Percentiles rank a stretch among this genome's conserved stretches.
Evolutionary conservation across 768 basidiomycete species (phyloP).

Genomic region (Megacollybia marginata): DNA sequence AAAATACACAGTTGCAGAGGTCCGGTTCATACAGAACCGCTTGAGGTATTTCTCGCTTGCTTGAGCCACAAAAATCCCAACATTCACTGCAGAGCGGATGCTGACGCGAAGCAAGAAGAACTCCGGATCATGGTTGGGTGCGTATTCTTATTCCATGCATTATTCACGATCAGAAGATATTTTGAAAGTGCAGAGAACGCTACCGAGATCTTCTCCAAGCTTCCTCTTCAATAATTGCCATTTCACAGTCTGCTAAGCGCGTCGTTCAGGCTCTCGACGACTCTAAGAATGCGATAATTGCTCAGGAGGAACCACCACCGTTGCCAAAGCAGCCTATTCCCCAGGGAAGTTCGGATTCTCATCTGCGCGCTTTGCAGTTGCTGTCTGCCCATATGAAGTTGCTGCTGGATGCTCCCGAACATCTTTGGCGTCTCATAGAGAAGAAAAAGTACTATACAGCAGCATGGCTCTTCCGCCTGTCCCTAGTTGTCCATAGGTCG

Average conservation of each 20-base stretch:
- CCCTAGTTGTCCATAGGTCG: slow-evolving; percentile 77
- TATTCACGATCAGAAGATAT: slow-evolving; percentile 21
- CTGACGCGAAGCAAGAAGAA: slow-evolving; percentile 83
- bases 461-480: slow-evolving; percentile 80
- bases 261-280: slow-evolving; percentile 61
- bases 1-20: slow-evolving; percentile 63
- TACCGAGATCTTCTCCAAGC: slow-evolving; percentile 85
- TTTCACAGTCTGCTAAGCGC: slow-evolving; percentile 58
- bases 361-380: slow-evolving; percentile 60
- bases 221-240: slow-evolving; percentile 76
- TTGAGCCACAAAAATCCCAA: slow-evolving; percentile 3
- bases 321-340: slow-evolving; percentile 32
- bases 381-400: slow-evolving; percentile 87
- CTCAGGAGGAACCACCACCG: slow-evolving; percentile 34
- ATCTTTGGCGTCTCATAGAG: slow-evolving; percentile 84
- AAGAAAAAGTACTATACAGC: slow-evolving; percentile 73
- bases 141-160: slow-evolving; percentile 28
- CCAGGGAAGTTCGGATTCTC: slow-evolving; percentile 45
- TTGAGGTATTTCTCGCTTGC: slow-evolving; percentile 41
- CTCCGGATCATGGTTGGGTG: slow-evolving; percentile 89
- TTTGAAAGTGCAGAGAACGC: slow-evolving; percentile 73
- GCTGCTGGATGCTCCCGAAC: slow-evolving; percentile 87
- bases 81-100: slow-evolving; percentile 50
- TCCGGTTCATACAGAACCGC: slow-evolving; percentile 58
- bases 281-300: slow-evolving; percentile 44